These are phyloP conservation scores for Apiospora rasikravindrae DNA, from an alignment of 2,329 filamentous ascomycete species.

Conservation along the genomic window DNA sequence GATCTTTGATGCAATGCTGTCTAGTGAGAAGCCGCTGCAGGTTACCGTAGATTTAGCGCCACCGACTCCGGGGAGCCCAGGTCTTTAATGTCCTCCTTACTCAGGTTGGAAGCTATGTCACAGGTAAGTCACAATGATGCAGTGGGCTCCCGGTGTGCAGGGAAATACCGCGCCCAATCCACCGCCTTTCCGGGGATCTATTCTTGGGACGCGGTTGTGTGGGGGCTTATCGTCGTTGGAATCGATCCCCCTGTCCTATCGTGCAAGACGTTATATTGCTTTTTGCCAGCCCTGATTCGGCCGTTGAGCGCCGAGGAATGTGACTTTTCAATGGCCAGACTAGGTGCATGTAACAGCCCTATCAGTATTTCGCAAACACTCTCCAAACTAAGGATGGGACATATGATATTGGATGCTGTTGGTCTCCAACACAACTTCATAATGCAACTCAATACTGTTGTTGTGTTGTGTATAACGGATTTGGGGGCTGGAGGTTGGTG, in stretches of 20 bases:
- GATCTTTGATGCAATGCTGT: not conserved
- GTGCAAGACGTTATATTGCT: not conserved
- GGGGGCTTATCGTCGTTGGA: not conserved
- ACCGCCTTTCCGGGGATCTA: not conserved
- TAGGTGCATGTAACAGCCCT: not conserved
- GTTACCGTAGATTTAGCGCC: not conserved
- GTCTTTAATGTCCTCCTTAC: not conserved
- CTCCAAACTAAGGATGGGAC: not conserved
- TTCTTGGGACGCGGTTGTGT: not conserved
- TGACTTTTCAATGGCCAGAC: not conserved
- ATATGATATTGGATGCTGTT: not conserved
- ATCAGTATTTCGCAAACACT: not conserved
- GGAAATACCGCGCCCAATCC: not conserved
- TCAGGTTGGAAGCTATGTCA: not conserved
- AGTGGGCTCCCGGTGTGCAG: not conserved
- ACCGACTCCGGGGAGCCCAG: not conserved
- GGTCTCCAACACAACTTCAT: not conserved
- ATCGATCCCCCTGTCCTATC: not conserved
- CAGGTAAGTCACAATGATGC: not conserved
- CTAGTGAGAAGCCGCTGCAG: not conserved
- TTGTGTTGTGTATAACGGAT: not conserved
- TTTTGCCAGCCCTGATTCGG: not conserved
- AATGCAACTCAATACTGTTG: not conserved
- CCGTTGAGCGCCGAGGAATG: not conserved
- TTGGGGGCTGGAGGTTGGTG: too few relatives aligned